Evolutionary conservation across 805 yeast genomes (phyloP).

Genomic region (Maudiozyma bulderi): DNA sequence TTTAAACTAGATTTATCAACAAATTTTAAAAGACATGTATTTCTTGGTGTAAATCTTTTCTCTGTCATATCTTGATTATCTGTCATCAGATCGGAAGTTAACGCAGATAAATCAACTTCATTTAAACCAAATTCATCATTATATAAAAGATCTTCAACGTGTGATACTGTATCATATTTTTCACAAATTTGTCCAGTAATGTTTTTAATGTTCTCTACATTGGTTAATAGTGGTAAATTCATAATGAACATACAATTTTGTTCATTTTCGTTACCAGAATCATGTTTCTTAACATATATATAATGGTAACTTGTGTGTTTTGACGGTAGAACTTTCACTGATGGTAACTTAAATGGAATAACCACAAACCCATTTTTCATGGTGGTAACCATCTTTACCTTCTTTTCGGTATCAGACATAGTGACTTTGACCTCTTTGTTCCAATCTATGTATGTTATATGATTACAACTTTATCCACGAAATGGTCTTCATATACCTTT

Average conservation of each 20-base stretch:
- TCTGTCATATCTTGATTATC: constrained; percentile 21
- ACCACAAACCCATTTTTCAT: constrained; percentile 31
- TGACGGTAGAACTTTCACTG: neutral
- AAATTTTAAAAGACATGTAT: constrained; percentile 64
- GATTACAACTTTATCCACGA: neutral
- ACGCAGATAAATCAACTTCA: constrained; percentile 43
- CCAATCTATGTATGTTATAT: neutral
- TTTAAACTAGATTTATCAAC: constrained; percentile 55
- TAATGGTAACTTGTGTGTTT: constrained; percentile 37
- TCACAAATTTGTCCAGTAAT: constrained; percentile 47
- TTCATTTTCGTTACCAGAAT: constrained; percentile 34
- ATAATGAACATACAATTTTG: constrained; percentile 58
- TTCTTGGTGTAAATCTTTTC: constrained; percentile 49
- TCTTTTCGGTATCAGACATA: constrained; percentile 1
- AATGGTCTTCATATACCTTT: too few relatives aligned
- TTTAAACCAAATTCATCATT: constrained; percentile 37
- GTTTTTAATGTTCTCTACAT: constrained; percentile 41
- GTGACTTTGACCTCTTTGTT: too few relatives aligned
- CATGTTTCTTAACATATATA: constrained; percentile 58
- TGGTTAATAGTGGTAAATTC: constrained; percentile 62
- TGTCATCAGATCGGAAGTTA: constrained; percentile 49
- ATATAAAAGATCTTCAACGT: constrained; percentile 42
- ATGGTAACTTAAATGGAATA: constrained; percentile 25
- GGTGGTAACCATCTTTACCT: constrained; percentile 5
- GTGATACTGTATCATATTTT: constrained; percentile 41